phyloP scores from a whole-genome alignment of 2,329 filamentous ascomycete species.

The Penicillium sp. region DNA sequence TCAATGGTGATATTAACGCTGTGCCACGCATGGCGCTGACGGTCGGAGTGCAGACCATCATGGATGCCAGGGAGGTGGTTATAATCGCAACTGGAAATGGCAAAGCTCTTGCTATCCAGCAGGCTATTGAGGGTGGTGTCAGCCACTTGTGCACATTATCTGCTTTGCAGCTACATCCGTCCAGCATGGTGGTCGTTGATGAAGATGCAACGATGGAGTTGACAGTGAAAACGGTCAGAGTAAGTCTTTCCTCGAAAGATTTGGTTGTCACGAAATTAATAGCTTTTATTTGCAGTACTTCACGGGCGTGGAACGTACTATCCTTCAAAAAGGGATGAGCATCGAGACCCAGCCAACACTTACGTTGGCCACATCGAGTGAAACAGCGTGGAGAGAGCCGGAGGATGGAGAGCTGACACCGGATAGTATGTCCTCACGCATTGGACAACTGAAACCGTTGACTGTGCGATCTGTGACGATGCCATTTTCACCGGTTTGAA shows the following conservation, averaged over 20 bases:
- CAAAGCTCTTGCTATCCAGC: conserved; percentile 2
- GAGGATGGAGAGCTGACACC: conserved; percentile 5
- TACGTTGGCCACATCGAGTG: neutral
- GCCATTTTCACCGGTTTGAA: conserved; percentile 7
- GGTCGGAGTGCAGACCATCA: conserved; percentile 6
- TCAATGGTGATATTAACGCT: neutral
- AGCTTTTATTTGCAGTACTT: neutral
- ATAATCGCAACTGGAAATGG: neutral
- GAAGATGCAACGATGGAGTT: conserved; percentile 6
- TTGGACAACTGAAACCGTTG: conserved; percentile 1
- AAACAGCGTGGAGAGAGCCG: neutral
- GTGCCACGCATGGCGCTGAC: conserved; percentile 9
- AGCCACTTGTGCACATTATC: conserved; percentile 1
- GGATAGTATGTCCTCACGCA: conserved; percentile 5
- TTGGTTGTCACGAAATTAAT: neutral
- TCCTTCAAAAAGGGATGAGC: conserved; percentile 1
- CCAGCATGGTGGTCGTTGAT: conserved; percentile 7
- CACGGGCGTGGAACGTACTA: conserved; percentile 2
- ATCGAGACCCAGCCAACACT: neutral
- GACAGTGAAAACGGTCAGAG: conserved; percentile 6
- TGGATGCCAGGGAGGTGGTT: conserved; percentile 6
- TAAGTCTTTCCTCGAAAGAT: neutral
- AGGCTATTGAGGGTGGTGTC: conserved; percentile 4
- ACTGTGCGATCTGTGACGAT: conserved; percentile 7
- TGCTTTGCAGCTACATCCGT: conserved; percentile 4